Conservation (phyloP, 805 yeast species). For the Huiozyma naganishii region DNA sequence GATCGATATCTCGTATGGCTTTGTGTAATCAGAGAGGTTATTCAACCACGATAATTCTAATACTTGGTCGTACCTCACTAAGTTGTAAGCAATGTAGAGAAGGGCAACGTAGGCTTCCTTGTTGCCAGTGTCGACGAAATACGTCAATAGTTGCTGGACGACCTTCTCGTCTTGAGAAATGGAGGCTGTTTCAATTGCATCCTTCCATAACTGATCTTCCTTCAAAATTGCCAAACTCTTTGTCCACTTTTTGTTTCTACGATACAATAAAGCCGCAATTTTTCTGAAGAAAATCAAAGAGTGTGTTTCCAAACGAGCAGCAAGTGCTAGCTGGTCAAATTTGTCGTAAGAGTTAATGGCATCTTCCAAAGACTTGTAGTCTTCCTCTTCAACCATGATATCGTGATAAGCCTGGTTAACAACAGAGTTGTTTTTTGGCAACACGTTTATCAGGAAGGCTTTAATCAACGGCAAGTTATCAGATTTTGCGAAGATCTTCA, state of each 20-base stretch:
- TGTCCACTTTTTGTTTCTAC: conserved; percentile 87
- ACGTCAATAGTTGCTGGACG: conserved; percentile 78
- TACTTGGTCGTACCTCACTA: conserved; percentile 72
- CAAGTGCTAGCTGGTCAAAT: conserved; percentile 85
- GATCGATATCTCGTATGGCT: conserved; percentile 83
- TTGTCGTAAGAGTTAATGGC: conserved; percentile 85
- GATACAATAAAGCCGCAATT: conserved; percentile 87
- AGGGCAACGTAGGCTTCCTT: conserved; percentile 90
- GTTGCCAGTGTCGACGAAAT: conserved; percentile 94
- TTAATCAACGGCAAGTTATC: conserved; percentile 94
- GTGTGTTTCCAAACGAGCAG: conserved; percentile 87
- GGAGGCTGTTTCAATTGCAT: conserved; percentile 87
- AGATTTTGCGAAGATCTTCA: conserved; percentile 85
- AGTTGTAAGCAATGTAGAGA: conserved; percentile 73
- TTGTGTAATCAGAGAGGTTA: conserved; percentile 69
- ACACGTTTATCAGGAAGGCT: conserved; percentile 86
- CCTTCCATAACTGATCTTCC: conserved; percentile 89
- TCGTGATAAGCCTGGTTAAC: conserved; percentile 96
- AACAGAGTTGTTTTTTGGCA: conserved; percentile 79
- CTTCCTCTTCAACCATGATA: conserved; percentile 90
- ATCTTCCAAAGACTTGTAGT: conserved; percentile 77
- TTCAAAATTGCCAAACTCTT: conserved; percentile 83
- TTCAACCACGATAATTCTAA: conserved; percentile 88
- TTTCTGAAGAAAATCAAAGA: conserved; percentile 87
- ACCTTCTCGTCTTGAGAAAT: conserved; percentile 67